Base-by-base conservation (phyloP, 176 grass and related monocot genomes). In the Lolium perenne region DNA sequence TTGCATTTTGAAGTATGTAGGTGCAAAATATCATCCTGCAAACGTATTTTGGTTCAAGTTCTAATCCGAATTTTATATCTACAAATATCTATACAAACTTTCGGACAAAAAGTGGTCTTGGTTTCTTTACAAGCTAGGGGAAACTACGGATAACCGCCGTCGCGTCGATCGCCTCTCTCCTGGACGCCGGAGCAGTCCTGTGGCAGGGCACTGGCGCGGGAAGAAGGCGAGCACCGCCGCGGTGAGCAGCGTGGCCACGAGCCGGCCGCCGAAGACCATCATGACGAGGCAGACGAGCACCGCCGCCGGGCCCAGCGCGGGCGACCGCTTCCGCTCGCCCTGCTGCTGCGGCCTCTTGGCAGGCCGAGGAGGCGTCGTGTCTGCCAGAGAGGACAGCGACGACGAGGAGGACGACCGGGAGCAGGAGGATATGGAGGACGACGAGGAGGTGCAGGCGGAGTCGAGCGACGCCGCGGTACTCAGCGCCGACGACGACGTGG, bases 251-350 rank as follows among this genome's bases (percentile, higher is more conserved):
- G 87, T 91, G 23, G 92, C 86, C 20, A 6, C 84, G 2, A 89
- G 6, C 38, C 83, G 80, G 60, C 86, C 92, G 80, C 80, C 86
- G 76, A 91, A 18, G 22, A 89, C 38, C 70, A 91, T 49, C 92
- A 89, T 73, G 9, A 38, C 56, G 11, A 94, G 80, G 86, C 92
- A 81, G 54, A 91, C 61, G 5, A 89, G 25, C 8, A 88, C 67
- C 17, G 84, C 74, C 5, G 61, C 83, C 14, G 14, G 86, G 0
- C 82, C 83, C 11, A 35, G n/a, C n/a, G n/a, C n/a, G n/a, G n/a
- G n/a, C n/a, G n/a, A n/a, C n/a, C n/a, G n/a, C n/a, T n/a, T n/a
- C 67, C 58, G 4, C 25, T 50, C 68, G 40, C 9, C 69, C 22
- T 20, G 0, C 7, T 43, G 4, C n/a, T 21, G 58, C 58, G 1